These are phyloP conservation scores for Aspergillus sp. DNA, from an alignment of 2,329 filamentous ascomycete genomes.

Conservation along the genomic window DNA sequence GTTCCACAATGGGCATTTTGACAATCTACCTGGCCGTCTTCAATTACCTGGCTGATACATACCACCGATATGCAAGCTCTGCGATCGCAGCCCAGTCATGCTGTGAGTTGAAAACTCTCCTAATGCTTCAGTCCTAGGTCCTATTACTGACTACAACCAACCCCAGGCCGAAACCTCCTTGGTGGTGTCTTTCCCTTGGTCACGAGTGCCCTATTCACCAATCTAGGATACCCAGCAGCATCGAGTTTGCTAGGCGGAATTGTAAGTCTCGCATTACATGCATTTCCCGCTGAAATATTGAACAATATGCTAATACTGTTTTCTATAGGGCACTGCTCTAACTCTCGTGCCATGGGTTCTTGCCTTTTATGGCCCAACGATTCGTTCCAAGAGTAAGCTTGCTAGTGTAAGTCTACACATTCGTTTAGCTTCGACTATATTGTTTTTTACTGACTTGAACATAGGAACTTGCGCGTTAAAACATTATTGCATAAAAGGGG, in stretches of 20 bases:
- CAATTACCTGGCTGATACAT: slow-evolving; percentile 85
- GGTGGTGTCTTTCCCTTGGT: slow-evolving; percentile 75
- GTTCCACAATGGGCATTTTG: slow-evolving; percentile 78
- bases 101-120: slow-evolving; percentile 38
- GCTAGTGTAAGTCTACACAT: slow-evolving; percentile 48
- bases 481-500: too few relatives aligned
- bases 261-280: slow-evolving; percentile 29
- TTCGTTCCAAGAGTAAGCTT: slow-evolving; percentile 72
- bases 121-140: background rate
- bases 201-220: slow-evolving; percentile 63
- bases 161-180: slow-evolving; percentile 62
- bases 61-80: slow-evolving; percentile 75
- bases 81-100: slow-evolving; percentile 79
- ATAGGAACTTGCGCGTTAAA: too few relatives aligned
- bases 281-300: background rate
- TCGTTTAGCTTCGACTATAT: too few relatives aligned
- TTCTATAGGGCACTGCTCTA: slow-evolving; percentile 45
- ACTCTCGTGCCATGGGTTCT: slow-evolving; percentile 79
- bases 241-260: slow-evolving; percentile 70
- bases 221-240: slow-evolving; percentile 63
- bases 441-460: too few relatives aligned
- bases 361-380: slow-evolving; percentile 68
- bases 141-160: background rate
- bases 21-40: slow-evolving; percentile 80
- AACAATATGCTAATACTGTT: slow-evolving; percentile 1